A percentile compares a stretch with the other conserved stretches of the same genome.
Evolutionary conservation across 768 basidiomycete species (phyloP).

Genomic region (Tylopilus cervinicoccineus): DNA sequence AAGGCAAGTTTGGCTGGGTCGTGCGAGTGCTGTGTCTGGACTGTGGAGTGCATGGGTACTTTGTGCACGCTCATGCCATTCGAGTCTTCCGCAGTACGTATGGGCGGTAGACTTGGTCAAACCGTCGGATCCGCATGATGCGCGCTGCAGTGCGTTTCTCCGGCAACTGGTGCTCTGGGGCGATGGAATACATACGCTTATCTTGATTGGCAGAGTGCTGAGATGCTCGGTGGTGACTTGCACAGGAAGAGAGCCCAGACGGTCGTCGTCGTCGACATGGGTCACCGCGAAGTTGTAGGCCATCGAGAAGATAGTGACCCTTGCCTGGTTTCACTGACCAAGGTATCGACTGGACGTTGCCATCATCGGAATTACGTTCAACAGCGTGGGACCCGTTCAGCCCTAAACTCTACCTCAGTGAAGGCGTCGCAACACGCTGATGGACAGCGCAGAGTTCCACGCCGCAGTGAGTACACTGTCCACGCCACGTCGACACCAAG

Average conservation of each 20-base stretch:
- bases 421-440: constrained; percentile 17
- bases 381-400: constrained; percentile 3
- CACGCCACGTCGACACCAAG: not conserved
- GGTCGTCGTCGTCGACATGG: not conserved
- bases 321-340: not conserved
- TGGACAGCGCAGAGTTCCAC: constrained; percentile 64
- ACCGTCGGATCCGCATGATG: not conserved
- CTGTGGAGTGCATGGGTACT: too few relatives aligned
- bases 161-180: not conserved
- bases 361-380: too few relatives aligned
- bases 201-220: not conserved
- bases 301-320: not conserved
- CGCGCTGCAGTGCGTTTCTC: not conserved
- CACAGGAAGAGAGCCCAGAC: not conserved
- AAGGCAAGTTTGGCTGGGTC: too few relatives aligned
- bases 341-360: too few relatives aligned
- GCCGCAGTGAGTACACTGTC: constrained; percentile 41
- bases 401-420: not conserved
- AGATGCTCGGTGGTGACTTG: not conserved
- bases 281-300: not conserved
- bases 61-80: too few relatives aligned
- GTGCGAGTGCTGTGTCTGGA: too few relatives aligned
- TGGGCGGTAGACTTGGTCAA: not conserved
- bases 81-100: not conserved
- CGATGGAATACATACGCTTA: not conserved